Conservation (phyloP, 1,139 yeast species). For the Suhomyces chickasaworum region DNA sequence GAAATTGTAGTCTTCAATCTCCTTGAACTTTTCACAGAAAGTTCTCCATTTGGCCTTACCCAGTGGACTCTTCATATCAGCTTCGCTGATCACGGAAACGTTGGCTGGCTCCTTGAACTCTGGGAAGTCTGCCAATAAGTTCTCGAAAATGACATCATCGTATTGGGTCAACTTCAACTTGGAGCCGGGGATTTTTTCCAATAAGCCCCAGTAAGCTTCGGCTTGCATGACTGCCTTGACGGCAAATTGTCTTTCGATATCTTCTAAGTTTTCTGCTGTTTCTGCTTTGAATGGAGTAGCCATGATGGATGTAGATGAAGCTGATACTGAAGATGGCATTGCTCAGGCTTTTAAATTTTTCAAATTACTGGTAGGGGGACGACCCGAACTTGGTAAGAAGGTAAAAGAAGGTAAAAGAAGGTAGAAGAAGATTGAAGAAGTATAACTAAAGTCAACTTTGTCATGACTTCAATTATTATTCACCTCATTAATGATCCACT, state of each 20-base stretch:
- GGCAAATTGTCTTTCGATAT: conserved; percentile 93
- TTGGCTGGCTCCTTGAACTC: conserved; percentile 67
- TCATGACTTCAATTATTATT: not conserved
- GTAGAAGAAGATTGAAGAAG: not conserved
- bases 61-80: conserved; percentile 72
- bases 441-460: not conserved
- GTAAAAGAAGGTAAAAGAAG: not conserved
- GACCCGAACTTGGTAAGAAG: not conserved
- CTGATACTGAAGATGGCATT: not conserved
- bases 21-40: conserved; percentile 81
- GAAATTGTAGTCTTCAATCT: conserved; percentile 87
- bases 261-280: conserved; percentile 60
- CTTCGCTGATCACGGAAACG: conserved; percentile 66
- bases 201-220: conserved; percentile 86
- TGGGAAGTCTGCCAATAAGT: conserved; percentile 76
- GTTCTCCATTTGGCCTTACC: conserved; percentile 93
- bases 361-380: not conserved
- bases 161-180: conserved; percentile 72
- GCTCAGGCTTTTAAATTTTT: not conserved
- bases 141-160: conserved; percentile 81
- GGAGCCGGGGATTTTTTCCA: conserved; percentile 76
- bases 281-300: conserved; percentile 49
- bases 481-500: conserved; percentile 33
- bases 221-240: conserved; percentile 97
- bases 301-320: conserved; percentile 11